These are phyloP conservation scores for Aphanomyces stellatus DNA, from an alignment of 352 stramenopile species.

Conservation along the genomic window DNA sequence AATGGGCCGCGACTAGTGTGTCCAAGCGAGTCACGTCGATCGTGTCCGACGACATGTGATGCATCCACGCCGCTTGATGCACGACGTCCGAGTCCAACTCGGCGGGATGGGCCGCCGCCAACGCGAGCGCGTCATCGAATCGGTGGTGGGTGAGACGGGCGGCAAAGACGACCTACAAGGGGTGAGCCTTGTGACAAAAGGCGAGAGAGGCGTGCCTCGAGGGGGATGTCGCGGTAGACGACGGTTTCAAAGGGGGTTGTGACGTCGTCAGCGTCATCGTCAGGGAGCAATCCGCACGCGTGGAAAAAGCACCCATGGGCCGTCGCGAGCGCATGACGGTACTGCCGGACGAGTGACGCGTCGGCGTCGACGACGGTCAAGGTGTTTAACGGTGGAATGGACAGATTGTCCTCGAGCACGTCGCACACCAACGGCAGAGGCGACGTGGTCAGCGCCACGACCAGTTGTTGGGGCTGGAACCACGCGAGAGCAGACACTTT, in stretches of 20 bases:
- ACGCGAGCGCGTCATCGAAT: slow-evolving; percentile 6
- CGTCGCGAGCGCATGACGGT: background rate
- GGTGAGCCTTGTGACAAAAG: background rate
- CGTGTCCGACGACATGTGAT: background rate
- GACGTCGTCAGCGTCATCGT: too few relatives aligned
- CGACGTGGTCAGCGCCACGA: background rate
- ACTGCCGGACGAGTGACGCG: background rate
- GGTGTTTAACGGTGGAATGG: background rate
- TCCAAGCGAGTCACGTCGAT: background rate
- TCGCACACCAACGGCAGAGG: background rate
- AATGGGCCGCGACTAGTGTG: background rate
- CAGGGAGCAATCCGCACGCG: background rate
- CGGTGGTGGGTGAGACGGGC: background rate
- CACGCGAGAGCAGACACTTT: background rate
- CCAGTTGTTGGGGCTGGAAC: background rate
- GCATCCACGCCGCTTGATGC: slow-evolving; percentile 5
- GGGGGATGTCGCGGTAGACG: background rate
- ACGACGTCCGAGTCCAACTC: slow-evolving; percentile 3
- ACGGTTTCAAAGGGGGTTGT: background rate
- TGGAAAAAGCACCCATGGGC: background rate
- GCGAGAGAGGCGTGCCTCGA: background rate
- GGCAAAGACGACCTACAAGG: background rate
- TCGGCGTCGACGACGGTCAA: background rate
- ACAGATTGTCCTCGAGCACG: background rate
- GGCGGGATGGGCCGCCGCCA: background rate